Base-by-base conservation (phyloP, 2,329 filamentous ascomycete species). In the Phialocephala sp. region DNA sequence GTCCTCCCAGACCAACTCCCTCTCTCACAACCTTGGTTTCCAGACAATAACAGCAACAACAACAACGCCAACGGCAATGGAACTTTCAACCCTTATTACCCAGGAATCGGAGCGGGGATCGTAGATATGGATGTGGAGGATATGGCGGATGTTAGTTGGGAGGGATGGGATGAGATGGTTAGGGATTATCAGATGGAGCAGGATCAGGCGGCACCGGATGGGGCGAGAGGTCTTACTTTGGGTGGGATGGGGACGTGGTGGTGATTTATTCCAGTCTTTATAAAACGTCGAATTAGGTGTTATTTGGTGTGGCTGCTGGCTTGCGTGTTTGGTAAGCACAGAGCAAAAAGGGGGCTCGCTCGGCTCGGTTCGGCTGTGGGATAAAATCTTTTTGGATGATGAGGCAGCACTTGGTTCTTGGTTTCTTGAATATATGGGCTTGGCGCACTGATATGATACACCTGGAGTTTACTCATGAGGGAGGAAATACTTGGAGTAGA, bases 161-260 rank as follows among this genome's bases (percentile, higher is more conserved):
- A 74, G 39, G 73, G 74, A 14, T 78, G 77, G 76, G 76, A 79
- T 66, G 74, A 76, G 69, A 66, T 78, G 41, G 73, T 78, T 0
- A 71, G 72, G 47, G 76, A 77, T 54, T 76, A 75, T 32, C 72
- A 74, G 63, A 65, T 69, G 50, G 69, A 74, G 54, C 55, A 62
- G 14, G 69, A 71, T 65, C 65, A 62, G n/a, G 56, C 64, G 55
- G 58, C 47, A 20, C 60, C 55, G n/a, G 63, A 66, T 45, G 58
- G 63, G 2, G 60, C 56, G 6, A 68, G 68, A 24, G 72, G 68
- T 4, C 69, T 70, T 32, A 55, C 70, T 2, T 45, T 75, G 36
- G 72, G 72, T 2, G 69, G 72, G 0, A 70, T 72, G 63, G 72
- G 71, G 8, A 69, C 63, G 58, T 76, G 73, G 74, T 75, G 74